Percentiles rank a stretch among this genome's conserved stretches.
phyloP scores from a whole-genome alignment of 345 rosid genomes.

The Aethionema arabicum region DNA sequence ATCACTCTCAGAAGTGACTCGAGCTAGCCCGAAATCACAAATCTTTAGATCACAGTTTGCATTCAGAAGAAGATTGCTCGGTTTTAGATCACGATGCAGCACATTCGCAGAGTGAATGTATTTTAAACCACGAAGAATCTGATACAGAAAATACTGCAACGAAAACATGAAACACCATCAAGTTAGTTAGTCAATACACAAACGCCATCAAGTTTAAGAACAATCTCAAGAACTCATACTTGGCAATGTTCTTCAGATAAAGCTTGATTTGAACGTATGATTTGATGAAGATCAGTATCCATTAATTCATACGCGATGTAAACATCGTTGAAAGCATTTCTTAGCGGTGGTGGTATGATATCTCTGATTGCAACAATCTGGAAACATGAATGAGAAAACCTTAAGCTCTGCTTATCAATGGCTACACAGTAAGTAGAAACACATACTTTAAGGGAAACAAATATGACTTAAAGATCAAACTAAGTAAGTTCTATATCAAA shows the following conservation, averaged over 20 bases:
- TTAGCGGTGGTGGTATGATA: constrained; percentile 87
- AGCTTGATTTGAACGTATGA: constrained; percentile 84
- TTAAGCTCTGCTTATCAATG: too few relatives aligned
- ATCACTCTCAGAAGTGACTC: constrained; percentile 94
- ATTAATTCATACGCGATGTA: constrained; percentile 94
- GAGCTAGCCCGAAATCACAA: constrained; percentile 95
- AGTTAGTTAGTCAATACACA: neutral
- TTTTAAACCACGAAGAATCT: constrained; percentile 94
- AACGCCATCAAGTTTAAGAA: neutral
- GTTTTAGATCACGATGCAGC: constrained; percentile 95
- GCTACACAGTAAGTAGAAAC: too few relatives aligned
- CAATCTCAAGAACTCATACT: constrained; percentile 45
- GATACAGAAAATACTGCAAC: constrained; percentile 93
- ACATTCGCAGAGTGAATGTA: constrained; percentile 98
- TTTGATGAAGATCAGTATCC: constrained; percentile 94
- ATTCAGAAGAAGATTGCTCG: constrained; percentile 93
- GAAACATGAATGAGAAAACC: too few relatives aligned
- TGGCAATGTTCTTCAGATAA: constrained; percentile 94
- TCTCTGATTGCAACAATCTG: constrained; percentile 99
- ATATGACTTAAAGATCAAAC: neutral
- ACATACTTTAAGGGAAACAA: too few relatives aligned
- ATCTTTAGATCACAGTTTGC: constrained; percentile 97
- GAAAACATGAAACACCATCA: constrained; percentile 1
- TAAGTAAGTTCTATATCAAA: neutral
- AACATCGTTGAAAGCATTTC: constrained; percentile 85